Conservation (phyloP, 2,329 filamentous ascomycete species). For the Fusarium dlaminii region DNA sequence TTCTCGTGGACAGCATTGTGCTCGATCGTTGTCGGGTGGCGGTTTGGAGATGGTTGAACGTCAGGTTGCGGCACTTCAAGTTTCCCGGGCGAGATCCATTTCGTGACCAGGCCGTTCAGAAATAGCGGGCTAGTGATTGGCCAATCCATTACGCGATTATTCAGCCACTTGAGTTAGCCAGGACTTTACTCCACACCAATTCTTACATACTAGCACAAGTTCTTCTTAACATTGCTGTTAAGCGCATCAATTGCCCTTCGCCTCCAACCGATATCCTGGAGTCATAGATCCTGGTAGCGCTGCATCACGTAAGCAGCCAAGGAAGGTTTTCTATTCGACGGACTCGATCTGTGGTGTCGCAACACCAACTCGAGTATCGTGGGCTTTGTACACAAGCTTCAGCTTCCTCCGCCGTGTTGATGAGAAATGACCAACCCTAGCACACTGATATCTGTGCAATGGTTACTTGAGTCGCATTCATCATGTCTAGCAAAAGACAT, state of each 20-base stretch:
- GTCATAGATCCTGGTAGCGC: slow-evolving; percentile 39
- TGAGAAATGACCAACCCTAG: slow-evolving; percentile 19
- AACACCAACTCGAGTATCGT: slow-evolving; percentile 20
- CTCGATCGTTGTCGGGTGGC: slow-evolving; percentile 47
- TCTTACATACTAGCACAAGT: not conserved
- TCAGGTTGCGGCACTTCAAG: slow-evolving; percentile 51
- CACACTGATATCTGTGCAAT: slow-evolving; percentile 1
- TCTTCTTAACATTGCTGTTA: slow-evolving; percentile 34
- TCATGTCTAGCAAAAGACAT: slow-evolving; percentile 61
- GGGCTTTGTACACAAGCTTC: slow-evolving; percentile 7
- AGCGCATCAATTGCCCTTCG: not conserved
- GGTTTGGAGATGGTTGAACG: slow-evolving; percentile 44
- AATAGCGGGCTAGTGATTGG: slow-evolving; percentile 54
- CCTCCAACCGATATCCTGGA: slow-evolving; percentile 26
- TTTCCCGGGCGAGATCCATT: slow-evolving; percentile 45
- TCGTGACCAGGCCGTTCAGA: slow-evolving; percentile 46
- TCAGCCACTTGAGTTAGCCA: slow-evolving; percentile 45
- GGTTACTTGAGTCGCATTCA: slow-evolving; percentile 4
- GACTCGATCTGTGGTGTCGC: slow-evolving; percentile 15
- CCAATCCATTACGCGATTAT: slow-evolving; percentile 48
- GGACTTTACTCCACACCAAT: slow-evolving; percentile 22
- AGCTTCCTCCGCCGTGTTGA: not conserved
- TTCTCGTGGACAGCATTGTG: slow-evolving; percentile 58
- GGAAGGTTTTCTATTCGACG: slow-evolving; percentile 25
- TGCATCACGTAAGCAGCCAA: slow-evolving; percentile 28